Percentiles rank a stretch among this genome's conserved stretches.
Evolutionary conservation across 2,329 filamentous ascomycete species (phyloP).

Genomic region (Dothistroma pini): DNA sequence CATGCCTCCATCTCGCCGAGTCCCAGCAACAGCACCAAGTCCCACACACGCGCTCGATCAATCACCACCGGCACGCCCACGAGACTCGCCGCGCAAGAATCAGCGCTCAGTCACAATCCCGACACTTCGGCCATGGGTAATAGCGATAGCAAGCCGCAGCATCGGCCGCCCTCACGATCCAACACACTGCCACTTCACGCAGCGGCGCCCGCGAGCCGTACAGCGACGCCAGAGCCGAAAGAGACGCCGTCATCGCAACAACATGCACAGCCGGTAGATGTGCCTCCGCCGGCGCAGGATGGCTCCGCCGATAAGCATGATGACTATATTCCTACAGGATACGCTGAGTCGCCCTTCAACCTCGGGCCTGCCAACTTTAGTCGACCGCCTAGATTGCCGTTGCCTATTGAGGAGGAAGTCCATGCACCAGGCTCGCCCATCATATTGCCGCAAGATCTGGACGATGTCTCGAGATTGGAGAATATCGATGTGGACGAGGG

Average conservation of each 20-base stretch:
- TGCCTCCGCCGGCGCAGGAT: constrained; percentile 21
- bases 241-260: constrained; percentile 25
- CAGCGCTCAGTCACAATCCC: constrained; percentile 17
- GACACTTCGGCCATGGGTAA: constrained; percentile 25
- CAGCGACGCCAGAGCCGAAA: constrained; percentile 11
- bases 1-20: constrained; percentile 17
- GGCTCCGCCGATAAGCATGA: constrained; percentile 19
- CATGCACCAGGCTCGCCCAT: constrained; percentile 89
- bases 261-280: constrained; percentile 38
- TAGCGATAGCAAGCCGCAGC: constrained; percentile 19
- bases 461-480: constrained; percentile 43
- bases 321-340: constrained; percentile 24
- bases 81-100: constrained; percentile 7
- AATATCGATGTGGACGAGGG: constrained; percentile 45
- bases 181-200: constrained; percentile 23
- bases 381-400: constrained; percentile 80
- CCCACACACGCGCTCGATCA: constrained; percentile 30
- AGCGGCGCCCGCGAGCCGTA: constrained; percentile 15
- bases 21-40: constrained; percentile 5
- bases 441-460: constrained; percentile 64
- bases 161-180: constrained; percentile 23
- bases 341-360: constrained; percentile 34
- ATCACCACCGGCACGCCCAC: constrained; percentile 23
- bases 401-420: constrained; percentile 89
- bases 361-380: constrained; percentile 46